These are phyloP conservation scores for Rubroboletus satanas DNA, from an alignment of 768 basidiomycete species.

Conservation along the genomic window DNA sequence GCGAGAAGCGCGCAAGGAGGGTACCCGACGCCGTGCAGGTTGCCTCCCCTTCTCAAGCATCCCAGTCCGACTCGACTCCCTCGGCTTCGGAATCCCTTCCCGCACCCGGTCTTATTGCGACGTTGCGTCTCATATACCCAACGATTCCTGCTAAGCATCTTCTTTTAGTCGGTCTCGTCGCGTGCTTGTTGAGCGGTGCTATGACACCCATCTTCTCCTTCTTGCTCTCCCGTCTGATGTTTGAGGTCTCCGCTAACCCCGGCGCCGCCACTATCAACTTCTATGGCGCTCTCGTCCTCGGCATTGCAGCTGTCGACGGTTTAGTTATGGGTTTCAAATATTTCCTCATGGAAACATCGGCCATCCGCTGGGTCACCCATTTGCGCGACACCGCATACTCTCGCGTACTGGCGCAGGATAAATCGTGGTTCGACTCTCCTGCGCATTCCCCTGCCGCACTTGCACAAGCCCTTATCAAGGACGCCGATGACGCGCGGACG, in stretches of 20 bases:
- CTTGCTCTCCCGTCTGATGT: constrained; percentile 78
- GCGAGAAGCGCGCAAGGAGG: constrained; percentile 27
- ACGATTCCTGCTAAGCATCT: constrained; percentile 72
- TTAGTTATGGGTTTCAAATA: constrained; percentile 72
- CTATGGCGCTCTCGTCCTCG: constrained; percentile 70
- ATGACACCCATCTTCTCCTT: constrained; percentile 92
- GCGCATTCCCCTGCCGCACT: too few relatives aligned
- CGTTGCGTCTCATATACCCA: constrained; percentile 58
- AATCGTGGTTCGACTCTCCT: constrained; percentile 65
- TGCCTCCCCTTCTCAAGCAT: constrained; percentile 6
- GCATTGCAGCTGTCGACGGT: constrained; percentile 73
- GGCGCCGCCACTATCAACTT: constrained; percentile 61
- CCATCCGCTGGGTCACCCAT: constrained; percentile 68
- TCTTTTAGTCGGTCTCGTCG: constrained; percentile 62
- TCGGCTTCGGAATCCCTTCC: not conserved
- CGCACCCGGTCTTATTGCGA: constrained; percentile 26
- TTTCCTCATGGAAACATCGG: constrained; percentile 72
- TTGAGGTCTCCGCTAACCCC: constrained; percentile 69
- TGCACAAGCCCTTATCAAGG: too few relatives aligned
- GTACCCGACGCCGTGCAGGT: not conserved
- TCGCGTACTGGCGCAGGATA: constrained; percentile 74
- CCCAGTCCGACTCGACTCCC: not conserved
- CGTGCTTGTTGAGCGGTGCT: constrained; percentile 72
- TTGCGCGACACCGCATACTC: constrained; percentile 56
- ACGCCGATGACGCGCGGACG: constrained; percentile 82